These are phyloP conservation scores for Aspergillus sp. DNA, from an alignment of 2,329 filamentous ascomycete species.

Conservation along the genomic window DNA sequence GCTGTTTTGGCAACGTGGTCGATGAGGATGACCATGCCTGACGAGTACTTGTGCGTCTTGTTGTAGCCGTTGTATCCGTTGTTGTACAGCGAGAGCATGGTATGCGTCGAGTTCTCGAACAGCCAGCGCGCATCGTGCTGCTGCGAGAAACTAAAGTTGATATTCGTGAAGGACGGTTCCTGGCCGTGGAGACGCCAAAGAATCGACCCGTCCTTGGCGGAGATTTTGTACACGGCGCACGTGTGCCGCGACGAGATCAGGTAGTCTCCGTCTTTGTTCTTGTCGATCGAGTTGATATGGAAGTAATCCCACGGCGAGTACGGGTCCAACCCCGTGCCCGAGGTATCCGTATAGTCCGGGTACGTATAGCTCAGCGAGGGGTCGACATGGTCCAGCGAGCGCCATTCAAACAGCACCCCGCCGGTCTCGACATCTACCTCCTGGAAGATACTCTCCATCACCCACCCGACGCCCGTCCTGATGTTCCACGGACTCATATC, in stretches of 20 bases:
- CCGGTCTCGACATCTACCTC: slow-evolving; percentile 45
- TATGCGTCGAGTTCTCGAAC: slow-evolving; percentile 31
- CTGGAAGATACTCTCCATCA: slow-evolving; percentile 47
- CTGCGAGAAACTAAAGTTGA: slow-evolving; percentile 37
- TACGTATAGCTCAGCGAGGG: slow-evolving; percentile 41
- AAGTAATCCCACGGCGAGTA: slow-evolving; percentile 40
- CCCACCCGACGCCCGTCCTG: slow-evolving; percentile 41
- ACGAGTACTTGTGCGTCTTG: slow-evolving; percentile 29
- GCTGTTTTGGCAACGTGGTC: slow-evolving; percentile 31
- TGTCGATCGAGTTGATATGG: slow-evolving; percentile 38
- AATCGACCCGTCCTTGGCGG: slow-evolving; percentile 31
- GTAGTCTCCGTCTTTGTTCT: slow-evolving; percentile 34
- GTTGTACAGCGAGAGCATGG: slow-evolving; percentile 33
- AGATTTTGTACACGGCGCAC: slow-evolving; percentile 35
- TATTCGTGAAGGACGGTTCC: slow-evolving; percentile 28
- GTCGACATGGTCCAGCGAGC: slow-evolving; percentile 43
- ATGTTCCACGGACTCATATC: slow-evolving; percentile 41
- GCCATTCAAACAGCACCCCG: slow-evolving; percentile 43
- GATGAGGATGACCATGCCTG: slow-evolving; percentile 33
- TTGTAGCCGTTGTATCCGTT: slow-evolving; percentile 38
- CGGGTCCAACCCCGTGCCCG: slow-evolving; percentile 41
- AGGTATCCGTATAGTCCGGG: slow-evolving; percentile 37
- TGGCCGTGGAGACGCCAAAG: slow-evolving; percentile 33
- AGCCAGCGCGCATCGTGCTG: slow-evolving; percentile 37
- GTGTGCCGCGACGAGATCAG: slow-evolving; percentile 36